A percentile compares a stretch with the other conserved stretches of the same genome.
phyloP scores from a whole-genome alignment of 371 early-diverging fungal species.

The Haplosporangium sp. region DNA sequence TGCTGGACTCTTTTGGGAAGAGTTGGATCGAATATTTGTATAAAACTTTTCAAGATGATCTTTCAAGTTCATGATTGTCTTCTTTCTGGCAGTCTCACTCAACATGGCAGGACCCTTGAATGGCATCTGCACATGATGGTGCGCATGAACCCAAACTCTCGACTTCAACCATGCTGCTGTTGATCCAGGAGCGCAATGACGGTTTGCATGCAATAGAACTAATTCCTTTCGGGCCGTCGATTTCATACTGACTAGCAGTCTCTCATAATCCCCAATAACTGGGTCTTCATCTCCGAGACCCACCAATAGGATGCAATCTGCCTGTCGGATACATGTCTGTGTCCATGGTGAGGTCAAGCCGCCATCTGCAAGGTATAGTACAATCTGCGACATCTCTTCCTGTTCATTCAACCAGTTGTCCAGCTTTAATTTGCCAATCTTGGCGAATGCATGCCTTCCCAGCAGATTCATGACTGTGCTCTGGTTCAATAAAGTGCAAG shows the following conservation, averaged over 20 bases:
- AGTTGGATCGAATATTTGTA: conserved; percentile 55
- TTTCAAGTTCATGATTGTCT: conserved; percentile 74
- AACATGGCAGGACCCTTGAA: conserved; percentile 71
- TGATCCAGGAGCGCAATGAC: conserved; percentile 81
- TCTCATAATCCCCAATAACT: conserved; percentile 92
- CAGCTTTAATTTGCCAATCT: conserved; percentile 91
- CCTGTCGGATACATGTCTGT: conserved; percentile 95
- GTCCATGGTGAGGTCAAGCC: conserved; percentile 95
- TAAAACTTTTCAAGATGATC: conserved; percentile 80
- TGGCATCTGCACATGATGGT: conserved; percentile 96
- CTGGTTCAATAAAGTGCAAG: conserved; percentile 82
- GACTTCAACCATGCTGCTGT: conserved; percentile 93
- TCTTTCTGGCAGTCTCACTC: conserved; percentile 64
- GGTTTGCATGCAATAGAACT: conserved; percentile 87
- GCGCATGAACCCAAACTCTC: conserved; percentile 95
- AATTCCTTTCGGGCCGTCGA: conserved; percentile 97
- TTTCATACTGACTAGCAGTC: conserved; percentile 90
- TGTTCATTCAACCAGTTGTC: conserved; percentile 93
- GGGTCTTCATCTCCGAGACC: conserved; percentile 93
- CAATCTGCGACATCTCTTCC: conserved; percentile 89
- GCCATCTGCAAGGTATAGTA: conserved; percentile 95
- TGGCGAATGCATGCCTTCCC: conserved; percentile 93
- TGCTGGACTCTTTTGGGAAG: conserved; percentile 47
- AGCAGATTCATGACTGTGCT: conserved; percentile 83
- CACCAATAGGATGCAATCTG: conserved; percentile 95